These are phyloP conservation scores for Alternaria sp. DNA, from an alignment of 2,329 filamentous ascomycete genomes.

Conservation along the genomic window DNA sequence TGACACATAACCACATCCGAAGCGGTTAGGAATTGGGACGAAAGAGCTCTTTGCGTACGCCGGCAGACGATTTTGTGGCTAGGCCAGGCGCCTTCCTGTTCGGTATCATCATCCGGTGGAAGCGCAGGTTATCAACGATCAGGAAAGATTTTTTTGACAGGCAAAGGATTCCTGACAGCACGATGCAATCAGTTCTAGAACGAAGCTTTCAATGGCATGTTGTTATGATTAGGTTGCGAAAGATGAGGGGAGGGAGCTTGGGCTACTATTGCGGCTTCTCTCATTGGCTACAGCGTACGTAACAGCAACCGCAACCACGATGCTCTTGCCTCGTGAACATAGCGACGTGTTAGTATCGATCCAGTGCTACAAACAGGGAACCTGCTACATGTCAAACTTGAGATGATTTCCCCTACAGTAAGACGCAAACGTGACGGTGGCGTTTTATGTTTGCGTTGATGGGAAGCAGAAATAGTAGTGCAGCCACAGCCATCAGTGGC, in stretches of 20 bases:
- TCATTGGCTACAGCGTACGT: slow-evolving; percentile 10
- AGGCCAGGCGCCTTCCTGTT: too few relatives aligned
- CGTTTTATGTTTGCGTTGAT: neutral
- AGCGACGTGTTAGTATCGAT: neutral
- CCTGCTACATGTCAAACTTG: neutral
- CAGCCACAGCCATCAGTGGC: neutral
- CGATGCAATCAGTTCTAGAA: neutral
- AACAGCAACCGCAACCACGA: slow-evolving; percentile 24
- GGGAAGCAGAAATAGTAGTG: neutral
- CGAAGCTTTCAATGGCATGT: neutral
- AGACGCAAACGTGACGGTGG: neutral
- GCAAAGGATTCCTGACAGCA: neutral
- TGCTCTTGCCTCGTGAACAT: neutral
- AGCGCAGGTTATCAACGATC: neutral
- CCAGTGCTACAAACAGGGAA: neutral
- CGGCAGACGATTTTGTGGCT: too few relatives aligned
- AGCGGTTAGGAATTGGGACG: too few relatives aligned
- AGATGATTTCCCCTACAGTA: too few relatives aligned
- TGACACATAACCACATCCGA: too few relatives aligned
- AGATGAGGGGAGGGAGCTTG: slow-evolving; percentile 23
- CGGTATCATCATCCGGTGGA: too few relatives aligned
- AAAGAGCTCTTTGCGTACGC: too few relatives aligned
- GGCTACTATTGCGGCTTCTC: neutral
- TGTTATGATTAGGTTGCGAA: slow-evolving; percentile 2
- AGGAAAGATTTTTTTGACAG: neutral